These are phyloP conservation scores for Leishmania tarentolae DNA, from an alignment of 208 protist species.

Conservation along the genomic window DNA sequence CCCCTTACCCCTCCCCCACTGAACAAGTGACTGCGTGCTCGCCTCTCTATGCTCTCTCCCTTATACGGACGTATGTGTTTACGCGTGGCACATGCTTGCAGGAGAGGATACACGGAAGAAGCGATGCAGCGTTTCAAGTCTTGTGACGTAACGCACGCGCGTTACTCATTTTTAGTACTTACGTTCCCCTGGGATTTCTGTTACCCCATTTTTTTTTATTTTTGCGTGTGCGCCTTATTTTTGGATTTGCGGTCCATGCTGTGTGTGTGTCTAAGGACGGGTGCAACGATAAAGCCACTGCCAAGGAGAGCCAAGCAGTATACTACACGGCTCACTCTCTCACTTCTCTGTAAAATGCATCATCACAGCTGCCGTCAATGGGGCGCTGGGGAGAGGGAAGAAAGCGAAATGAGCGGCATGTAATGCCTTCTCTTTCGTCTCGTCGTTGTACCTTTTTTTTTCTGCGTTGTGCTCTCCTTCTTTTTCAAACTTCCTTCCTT, in stretches of 20 bases:
- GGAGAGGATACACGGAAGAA: background rate
- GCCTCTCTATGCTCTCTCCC: background rate
- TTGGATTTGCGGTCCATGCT: background rate
- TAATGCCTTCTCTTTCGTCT: background rate
- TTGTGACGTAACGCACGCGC: background rate
- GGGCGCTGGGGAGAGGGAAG: background rate
- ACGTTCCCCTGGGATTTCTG: background rate
- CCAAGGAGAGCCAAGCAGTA: background rate
- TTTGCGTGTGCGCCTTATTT: background rate
- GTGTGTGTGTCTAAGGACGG: background rate
- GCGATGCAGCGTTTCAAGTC: background rate
- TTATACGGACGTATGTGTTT: background rate
- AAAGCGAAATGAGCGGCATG: background rate
- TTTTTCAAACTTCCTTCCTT: background rate
- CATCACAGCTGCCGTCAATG: background rate
- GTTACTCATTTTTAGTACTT: background rate
- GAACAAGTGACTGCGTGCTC: background rate
- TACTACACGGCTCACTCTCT: background rate
- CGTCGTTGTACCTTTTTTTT: background rate
- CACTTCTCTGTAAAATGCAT: background rate
- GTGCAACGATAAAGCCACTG: background rate
- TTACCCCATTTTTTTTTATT: background rate
- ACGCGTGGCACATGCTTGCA: background rate
- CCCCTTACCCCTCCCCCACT: background rate
- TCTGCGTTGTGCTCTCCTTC: background rate